A percentile compares a stretch with the other conserved stretches of the same genome.
These are phyloP conservation scores for Parathielavia appendiculata DNA, from an alignment of 495 filamentous ascomycete genomes.

Conservation along the genomic window DNA sequence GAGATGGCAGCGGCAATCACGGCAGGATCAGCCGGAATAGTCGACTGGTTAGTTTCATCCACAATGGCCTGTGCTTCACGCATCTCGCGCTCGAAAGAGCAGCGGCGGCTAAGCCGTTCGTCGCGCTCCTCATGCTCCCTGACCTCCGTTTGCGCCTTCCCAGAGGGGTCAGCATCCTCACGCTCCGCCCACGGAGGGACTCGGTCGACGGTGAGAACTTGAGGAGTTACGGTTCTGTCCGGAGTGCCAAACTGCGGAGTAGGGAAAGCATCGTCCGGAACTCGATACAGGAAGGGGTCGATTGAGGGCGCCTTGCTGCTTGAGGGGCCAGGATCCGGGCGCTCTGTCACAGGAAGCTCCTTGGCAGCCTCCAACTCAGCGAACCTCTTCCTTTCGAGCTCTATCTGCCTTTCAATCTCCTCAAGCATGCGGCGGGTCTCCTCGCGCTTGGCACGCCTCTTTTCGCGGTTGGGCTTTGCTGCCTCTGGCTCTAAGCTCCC, in stretches of 20 bases:
- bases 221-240: slow-evolving; percentile 33
- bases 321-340: slow-evolving; percentile 13
- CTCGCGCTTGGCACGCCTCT: slow-evolving; percentile 23
- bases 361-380: slow-evolving; percentile 16
- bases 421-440: slow-evolving; percentile 26
- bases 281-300: slow-evolving; percentile 51
- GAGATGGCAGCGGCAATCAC: slow-evolving; percentile 36
- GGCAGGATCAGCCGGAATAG: slow-evolving; percentile 33
- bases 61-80: slow-evolving; percentile 33
- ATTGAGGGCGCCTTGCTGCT: slow-evolving; percentile 25
- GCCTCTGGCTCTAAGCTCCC: slow-evolving; percentile 26
- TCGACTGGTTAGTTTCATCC: slow-evolving; percentile 34
- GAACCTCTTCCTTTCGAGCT: slow-evolving; percentile 27
- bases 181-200: slow-evolving; percentile 33
- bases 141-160: neutral
- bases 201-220: slow-evolving; percentile 42
- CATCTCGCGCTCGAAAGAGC: slow-evolving; percentile 38
- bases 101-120: slow-evolving; percentile 37
- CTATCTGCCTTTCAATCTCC: slow-evolving; percentile 28
- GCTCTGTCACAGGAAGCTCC: neutral
- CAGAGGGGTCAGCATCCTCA: slow-evolving; percentile 7
- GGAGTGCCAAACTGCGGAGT: slow-evolving; percentile 37
- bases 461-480: slow-evolving; percentile 27
- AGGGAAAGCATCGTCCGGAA: slow-evolving; percentile 43
- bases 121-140: slow-evolving; percentile 15